A percentile compares a stretch with the other conserved stretches of the same genome.
Evolutionary conservation across 2,329 filamentous ascomycete species (phyloP).

Genomic region (Ambrosiella cleistominuta): DNA sequence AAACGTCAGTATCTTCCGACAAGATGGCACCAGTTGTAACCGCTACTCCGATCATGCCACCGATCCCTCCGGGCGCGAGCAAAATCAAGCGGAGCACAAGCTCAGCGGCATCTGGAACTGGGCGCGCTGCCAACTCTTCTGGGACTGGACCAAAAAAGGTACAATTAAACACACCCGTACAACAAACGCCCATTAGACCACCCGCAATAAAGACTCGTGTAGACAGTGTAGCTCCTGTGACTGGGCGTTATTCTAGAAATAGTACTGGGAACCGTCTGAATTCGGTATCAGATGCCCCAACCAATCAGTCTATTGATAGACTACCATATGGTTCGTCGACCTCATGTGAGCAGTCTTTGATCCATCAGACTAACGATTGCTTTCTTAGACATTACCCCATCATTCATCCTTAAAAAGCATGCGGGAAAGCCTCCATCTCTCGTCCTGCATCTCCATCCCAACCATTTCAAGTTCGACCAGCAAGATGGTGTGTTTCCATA

Average conservation of each 20-base stretch:
- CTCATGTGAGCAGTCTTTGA: not conserved
- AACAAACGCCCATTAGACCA: constrained; percentile 10
- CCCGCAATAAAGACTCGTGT: constrained; percentile 9
- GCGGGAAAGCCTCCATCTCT: constrained; percentile 61
- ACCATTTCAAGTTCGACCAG: constrained; percentile 80
- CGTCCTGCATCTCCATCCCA: constrained; percentile 67
- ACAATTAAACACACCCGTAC: constrained; percentile 25
- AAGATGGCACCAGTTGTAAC: constrained; percentile 40
- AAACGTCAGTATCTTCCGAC: not conserved
- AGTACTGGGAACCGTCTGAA: constrained; percentile 28
- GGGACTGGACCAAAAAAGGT: constrained; percentile 39
- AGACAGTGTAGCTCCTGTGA: constrained; percentile 30
- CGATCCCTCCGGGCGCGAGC: constrained; percentile 14
- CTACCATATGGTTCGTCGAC: constrained; percentile 31
- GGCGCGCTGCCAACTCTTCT: constrained; percentile 42
- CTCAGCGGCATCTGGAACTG: constrained; percentile 48
- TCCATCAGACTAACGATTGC: constrained; percentile 12
- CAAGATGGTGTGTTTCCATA: constrained; percentile 88
- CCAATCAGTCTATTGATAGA: constrained; percentile 25
- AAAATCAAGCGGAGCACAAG: constrained; percentile 52
- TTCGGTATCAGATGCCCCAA: constrained; percentile 29
- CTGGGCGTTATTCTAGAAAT: constrained; percentile 31
- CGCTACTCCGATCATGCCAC: constrained; percentile 27
- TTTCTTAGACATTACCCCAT: constrained; percentile 47
- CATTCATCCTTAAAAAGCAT: constrained; percentile 72